phyloP scores from a whole-genome alignment of 2,329 filamentous ascomycete species.

The Ophiostoma pallidulum region DNA sequence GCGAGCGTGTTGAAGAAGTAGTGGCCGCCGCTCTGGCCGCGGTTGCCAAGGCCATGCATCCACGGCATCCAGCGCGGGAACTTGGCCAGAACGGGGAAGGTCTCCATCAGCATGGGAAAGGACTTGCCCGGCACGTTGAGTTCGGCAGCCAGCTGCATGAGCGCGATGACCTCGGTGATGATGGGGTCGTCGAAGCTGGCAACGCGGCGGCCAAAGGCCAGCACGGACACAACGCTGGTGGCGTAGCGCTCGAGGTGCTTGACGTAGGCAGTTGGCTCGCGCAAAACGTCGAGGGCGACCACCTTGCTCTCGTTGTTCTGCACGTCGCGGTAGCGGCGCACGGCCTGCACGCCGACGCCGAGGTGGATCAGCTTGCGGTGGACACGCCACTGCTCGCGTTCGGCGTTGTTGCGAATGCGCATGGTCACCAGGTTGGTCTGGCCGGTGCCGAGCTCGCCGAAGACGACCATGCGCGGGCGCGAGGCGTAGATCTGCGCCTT shows the following conservation, averaged over 20 bases:
- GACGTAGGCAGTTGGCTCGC: conserved; percentile 36
- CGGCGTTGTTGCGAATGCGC: conserved; percentile 29
- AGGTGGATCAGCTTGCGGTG: conserved; percentile 43
- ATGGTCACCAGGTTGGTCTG: conserved; percentile 36
- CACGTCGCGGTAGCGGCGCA: conserved; percentile 41
- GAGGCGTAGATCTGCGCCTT: conserved; percentile 41
- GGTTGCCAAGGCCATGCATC: conserved; percentile 38
- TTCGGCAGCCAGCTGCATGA: conserved; percentile 48
- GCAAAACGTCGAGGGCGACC: conserved; percentile 41
- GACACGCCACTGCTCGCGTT: conserved; percentile 34
- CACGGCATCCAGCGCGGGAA: conserved; percentile 40
- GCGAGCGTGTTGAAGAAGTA: conserved; percentile 45
- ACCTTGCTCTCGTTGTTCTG: conserved; percentile 50
- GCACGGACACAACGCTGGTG: conserved; percentile 44
- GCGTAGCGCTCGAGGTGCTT: conserved; percentile 45
- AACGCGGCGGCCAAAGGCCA: conserved; percentile 47
- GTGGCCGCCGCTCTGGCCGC: conserved; percentile 31
- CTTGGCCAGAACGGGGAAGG: conserved; percentile 38
- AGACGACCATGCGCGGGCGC: conserved; percentile 40
- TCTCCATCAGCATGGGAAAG: conserved; percentile 49
- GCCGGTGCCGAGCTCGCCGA: conserved; percentile 35
- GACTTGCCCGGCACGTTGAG: conserved; percentile 43
- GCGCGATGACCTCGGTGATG: conserved; percentile 49
- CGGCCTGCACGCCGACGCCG: conserved; percentile 45
- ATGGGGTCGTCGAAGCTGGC: conserved; percentile 43